A percentile compares a stretch with the other conserved stretches of the same genome.
Conservation (phyloP, 2,329 filamentous ascomycete species). For the Colletotrichum sp. region DNA sequence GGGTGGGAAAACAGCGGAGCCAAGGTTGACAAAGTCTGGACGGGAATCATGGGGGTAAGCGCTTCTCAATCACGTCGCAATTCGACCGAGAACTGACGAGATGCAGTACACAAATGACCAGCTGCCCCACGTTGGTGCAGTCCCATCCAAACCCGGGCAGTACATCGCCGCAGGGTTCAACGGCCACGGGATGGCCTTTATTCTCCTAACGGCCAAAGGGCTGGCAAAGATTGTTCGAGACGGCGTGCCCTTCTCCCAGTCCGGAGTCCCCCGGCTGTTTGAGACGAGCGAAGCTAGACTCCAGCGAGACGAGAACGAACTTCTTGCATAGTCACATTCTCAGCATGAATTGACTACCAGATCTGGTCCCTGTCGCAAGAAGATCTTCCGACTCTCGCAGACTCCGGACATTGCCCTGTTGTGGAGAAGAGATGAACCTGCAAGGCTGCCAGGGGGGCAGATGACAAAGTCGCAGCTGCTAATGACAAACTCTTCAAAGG, state of each 20-base stretch:
- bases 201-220: constrained; percentile 44
- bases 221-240: constrained; percentile 43
- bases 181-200: constrained; percentile 56
- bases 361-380: background rate
- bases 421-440: background rate
- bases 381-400: background rate
- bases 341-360: background rate
- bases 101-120: constrained; percentile 33
- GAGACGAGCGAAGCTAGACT: constrained; percentile 35
- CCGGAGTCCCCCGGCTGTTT: constrained; percentile 42
- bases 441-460: background rate
- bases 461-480: background rate
- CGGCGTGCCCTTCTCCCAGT: constrained; percentile 35
- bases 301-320: background rate
- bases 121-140: constrained; percentile 12
- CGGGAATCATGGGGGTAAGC: constrained; percentile 35
- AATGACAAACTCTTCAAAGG: background rate
- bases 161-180: constrained; percentile 53
- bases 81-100: constrained; percentile 27
- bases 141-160: constrained; percentile 44
- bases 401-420: background rate
- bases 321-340: background rate
- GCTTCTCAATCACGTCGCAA: background rate
- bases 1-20: constrained; percentile 51
- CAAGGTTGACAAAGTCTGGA: constrained; percentile 43